These are phyloP conservation scores for Aspergillus quadricinctus DNA, from an alignment of 2,329 filamentous ascomycete species.

Conservation along the genomic window DNA sequence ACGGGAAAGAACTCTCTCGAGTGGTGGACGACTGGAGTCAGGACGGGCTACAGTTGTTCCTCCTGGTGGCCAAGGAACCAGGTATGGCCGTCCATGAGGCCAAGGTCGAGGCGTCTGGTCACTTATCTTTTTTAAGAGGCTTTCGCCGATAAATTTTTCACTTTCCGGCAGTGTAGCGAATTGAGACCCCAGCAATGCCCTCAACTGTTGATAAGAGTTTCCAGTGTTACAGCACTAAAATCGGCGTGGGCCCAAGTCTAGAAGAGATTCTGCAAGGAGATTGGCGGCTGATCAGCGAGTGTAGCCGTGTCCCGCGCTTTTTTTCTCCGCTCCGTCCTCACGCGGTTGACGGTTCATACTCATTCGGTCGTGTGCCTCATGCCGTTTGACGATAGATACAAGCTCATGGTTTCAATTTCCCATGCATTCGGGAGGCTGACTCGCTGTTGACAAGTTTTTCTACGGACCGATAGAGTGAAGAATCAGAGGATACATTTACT, in stretches of 20 bases:
- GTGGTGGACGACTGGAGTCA: no score
- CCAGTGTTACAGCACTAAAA: background rate
- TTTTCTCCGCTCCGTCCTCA: slow-evolving; percentile 1
- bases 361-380: slow-evolving; percentile 4
- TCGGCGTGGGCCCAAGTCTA: background rate
- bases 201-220: background rate
- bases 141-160: background rate
- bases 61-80: background rate
- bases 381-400: background rate
- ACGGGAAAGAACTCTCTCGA: background rate
- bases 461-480: background rate
- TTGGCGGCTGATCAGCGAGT: slow-evolving; percentile 5
- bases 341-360: no score
- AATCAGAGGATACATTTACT: background rate
- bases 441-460: background rate
- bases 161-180: background rate
- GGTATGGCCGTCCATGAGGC: background rate
- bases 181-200: background rate
- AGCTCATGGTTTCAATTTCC: background rate
- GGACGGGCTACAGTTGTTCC: background rate
- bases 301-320: background rate
- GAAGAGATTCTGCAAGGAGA: background rate
- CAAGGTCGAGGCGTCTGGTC: background rate
- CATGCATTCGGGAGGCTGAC: background rate
- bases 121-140: background rate